Evolutionary conservation across 495 filamentous ascomycete species (phyloP).

Genomic region (Glutinoglossum americanum): DNA sequence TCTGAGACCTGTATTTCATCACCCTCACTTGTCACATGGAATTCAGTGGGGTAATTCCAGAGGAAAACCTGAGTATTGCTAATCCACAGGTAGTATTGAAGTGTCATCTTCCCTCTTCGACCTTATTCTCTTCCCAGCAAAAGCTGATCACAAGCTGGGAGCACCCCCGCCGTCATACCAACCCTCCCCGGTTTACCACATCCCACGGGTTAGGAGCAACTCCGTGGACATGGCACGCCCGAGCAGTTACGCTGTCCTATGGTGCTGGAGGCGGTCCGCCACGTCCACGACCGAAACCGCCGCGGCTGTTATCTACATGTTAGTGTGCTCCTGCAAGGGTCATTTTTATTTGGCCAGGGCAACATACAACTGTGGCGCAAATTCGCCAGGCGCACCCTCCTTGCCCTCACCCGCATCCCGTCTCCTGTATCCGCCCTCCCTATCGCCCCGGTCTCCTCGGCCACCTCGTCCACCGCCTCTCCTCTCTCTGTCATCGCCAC

Average conservation of each 20-base stretch:
- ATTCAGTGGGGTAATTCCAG: neutral
- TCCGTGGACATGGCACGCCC: neutral
- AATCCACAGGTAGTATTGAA: constrained; percentile 15
- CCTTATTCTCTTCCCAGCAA: too few relatives aligned
- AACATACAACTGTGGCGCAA: constrained; percentile 74
- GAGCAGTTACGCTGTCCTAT: neutral
- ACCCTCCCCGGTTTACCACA: neutral
- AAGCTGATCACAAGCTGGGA: too few relatives aligned
- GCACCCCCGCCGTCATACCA: neutral
- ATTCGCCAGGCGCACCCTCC: constrained; percentile 89
- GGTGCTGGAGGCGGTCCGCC: constrained; percentile 39
- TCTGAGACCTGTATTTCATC: too few relatives aligned
- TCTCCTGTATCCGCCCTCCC: constrained; percentile 82
- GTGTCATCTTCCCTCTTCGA: too few relatives aligned
- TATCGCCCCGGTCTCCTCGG: constrained; percentile 51
- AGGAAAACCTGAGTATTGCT: neutral
- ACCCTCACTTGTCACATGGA: neutral
- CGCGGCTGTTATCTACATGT: constrained; percentile 35
- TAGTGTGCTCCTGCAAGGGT: neutral
- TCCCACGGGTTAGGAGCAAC: neutral
- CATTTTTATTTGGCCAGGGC: neutral
- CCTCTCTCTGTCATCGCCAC: constrained; percentile 71
- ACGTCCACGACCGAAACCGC: constrained; percentile 84
- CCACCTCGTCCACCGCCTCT: constrained; percentile 42
- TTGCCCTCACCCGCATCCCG: constrained; percentile 76